phyloP scores from a whole-genome alignment of 129 eudicot species.

The Smallanthus sonchifolius region DNA sequence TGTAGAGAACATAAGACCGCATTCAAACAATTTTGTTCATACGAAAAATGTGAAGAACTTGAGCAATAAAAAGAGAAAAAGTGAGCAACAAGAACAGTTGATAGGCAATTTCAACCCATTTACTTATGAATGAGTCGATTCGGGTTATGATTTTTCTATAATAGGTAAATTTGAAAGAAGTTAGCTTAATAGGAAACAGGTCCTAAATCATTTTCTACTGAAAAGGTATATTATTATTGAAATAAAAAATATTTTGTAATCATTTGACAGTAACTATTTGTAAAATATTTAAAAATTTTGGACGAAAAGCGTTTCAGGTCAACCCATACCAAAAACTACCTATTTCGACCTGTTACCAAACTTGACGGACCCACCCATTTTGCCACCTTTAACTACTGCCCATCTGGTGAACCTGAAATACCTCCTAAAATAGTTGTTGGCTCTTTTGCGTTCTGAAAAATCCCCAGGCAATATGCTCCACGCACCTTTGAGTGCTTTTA shows the following conservation, averaged over 20 bases:
- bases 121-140: background rate
- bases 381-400: background rate
- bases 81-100: background rate
- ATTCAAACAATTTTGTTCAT: background rate
- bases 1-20: conserved; percentile 19
- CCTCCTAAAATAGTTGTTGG: conserved; percentile 97
- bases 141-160: background rate
- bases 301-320: background rate
- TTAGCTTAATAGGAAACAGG: background rate
- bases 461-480: conserved; percentile 96
- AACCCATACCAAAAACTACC: background rate
- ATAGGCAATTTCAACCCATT: background rate
- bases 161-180: background rate
- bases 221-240: background rate
- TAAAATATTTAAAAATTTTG: background rate
- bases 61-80: background rate
- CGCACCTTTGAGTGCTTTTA: conserved; percentile 76
- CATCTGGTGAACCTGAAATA: conserved; percentile 23
- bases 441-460: conserved; percentile 86
- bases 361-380: background rate
- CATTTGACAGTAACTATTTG: background rate
- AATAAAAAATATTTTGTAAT: background rate
- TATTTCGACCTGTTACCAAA: background rate
- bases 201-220: background rate
- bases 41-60: background rate